A percentile compares a stretch with the other conserved stretches of the same genome.
These are phyloP conservation scores for Leccinum glutinopallens DNA, from an alignment of 1,284 basidiomycete genomes.

Conservation along the genomic window DNA sequence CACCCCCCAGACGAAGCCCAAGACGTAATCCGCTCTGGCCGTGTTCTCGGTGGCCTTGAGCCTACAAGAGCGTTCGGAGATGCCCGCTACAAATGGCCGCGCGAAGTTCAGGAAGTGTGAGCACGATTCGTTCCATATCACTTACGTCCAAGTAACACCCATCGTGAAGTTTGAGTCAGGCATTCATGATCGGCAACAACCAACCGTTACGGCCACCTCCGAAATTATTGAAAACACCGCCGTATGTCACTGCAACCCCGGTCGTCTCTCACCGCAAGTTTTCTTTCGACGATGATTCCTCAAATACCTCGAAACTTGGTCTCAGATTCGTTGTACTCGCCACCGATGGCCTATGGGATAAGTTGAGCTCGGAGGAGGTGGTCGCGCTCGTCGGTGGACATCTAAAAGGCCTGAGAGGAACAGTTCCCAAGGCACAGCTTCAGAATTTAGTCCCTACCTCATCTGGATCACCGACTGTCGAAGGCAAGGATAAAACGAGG, in stretches of 20 bases:
- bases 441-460: constrained; percentile 55
- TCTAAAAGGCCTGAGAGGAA: constrained; percentile 71
- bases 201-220: constrained; percentile 63
- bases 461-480: constrained; percentile 54
- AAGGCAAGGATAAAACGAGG: constrained; percentile 61
- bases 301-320: constrained; percentile 31
- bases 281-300: constrained; percentile 39
- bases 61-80: constrained; percentile 96
- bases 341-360: constrained; percentile 95
- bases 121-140: constrained; percentile 28
- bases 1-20: constrained; percentile 84
- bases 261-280: constrained; percentile 84
- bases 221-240: constrained; percentile 78
- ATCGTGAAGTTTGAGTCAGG: constrained; percentile 59
- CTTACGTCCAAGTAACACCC: constrained; percentile 8
- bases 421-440: constrained; percentile 59
- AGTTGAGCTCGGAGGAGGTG: constrained; percentile 93
- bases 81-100: constrained; percentile 90
- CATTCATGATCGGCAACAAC: constrained; percentile 66
- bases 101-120: constrained; percentile 72
- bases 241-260: constrained; percentile 91
- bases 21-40: constrained; percentile 83
- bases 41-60: constrained; percentile 91
- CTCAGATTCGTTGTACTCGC: constrained; percentile 84
- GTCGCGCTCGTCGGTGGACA: constrained; percentile 88